Evolutionary conservation across 441 rosid species (phyloP), one percentile per base, ranked within the genome.

Genomic region (Eutrema salsugineum): DNA sequence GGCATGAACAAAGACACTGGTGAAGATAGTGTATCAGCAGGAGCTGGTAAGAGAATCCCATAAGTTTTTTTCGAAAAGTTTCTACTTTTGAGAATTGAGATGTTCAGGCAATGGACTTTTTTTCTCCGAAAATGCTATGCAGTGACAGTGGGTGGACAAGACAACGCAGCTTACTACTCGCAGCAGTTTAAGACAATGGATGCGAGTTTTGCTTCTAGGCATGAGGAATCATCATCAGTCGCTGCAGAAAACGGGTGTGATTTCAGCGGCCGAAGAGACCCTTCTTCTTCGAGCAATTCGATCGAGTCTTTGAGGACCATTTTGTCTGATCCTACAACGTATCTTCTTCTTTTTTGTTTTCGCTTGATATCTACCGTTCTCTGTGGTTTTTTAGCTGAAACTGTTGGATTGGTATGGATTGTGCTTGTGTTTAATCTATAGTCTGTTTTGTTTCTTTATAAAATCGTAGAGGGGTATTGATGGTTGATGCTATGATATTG

Each of bases 401-500:
- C 19, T 8, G 19, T 36, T 56, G 57, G 42, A 35, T 36, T 55
- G 3, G 11, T 27, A 17, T 55, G 0, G 47, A 8, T 44, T 7
- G 9, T 40, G 47, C 58, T 51, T 63, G 11, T 11, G 22, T 24
- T 24, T 48, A 28, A 27, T 47, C 1, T 32, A 2, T n/a, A 24
- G 39, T 20, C 11, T 54, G 14, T 22, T 32, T 22, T 70, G 11
- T 60, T 4, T 54, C 1, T 44, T 35, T 46, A 10, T n/a, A 14
- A 50, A 72, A 68, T 39, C 48, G 62, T 80, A 91, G 97, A 77
- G 91, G 97, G 57, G 78, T 82, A 78, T 84, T 94, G 59, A 91
- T 94, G 97, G 90, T 83, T 77, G 97, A 94, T 82, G 99, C 99
- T 5, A 87, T 94, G 93, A 92, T 94, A 33, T 82, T 94, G 83